Evolutionary conservation across 2,329 filamentous ascomycete species (phyloP), one percentile per base, ranked within the genome.

Genomic region (Cladosporium sp.): DNA sequence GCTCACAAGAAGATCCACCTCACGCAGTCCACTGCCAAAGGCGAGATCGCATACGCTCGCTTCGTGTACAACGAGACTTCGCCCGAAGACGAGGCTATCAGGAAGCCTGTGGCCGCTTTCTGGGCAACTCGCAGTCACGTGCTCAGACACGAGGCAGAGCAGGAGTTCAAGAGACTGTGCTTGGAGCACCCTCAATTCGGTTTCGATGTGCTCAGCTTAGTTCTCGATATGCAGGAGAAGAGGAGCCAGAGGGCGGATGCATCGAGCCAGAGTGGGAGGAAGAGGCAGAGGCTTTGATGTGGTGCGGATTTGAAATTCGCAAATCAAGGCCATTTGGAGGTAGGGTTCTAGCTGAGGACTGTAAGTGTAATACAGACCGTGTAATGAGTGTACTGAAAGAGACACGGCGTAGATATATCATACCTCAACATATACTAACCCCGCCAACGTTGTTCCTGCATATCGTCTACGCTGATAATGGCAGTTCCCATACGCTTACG

Each of bases 1-100:
- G 88, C 92, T 2, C 89, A 89, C 72, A 86, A 84, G 72, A 97
- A 97, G 80, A 96, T 97, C 68, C 91, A 96, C 79, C 90, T 90
- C 72, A 89, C 96, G 68, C 88, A 92, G 70, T 90, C 88, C 45
- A 95, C 89, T 0, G 90, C 91, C 37, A 88, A 88, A 76, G 92
- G 91, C 73, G 92, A 97, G 79, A 92, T 97, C 70, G 85, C 87
- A 25, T 97, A 96, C 74, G 92, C 92, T 8, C 86, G 91, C 72
- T 97, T 92, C 76, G 89, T 96, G 34, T 96, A 96, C 78, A 85
- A 84, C 61, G 85, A 90, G 75, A 94, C 89, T 11, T 74, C 76
- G 57, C 75, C 80, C 51, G 84, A 88, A 61, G 90, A 96, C 74
- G 78, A 75, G 12, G 84, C 84, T 2, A 90, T 96, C 67, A 86